phyloP scores from a whole-genome alignment of 2,329 filamentous ascomycete species.

The Moelleriella libera region DNA sequence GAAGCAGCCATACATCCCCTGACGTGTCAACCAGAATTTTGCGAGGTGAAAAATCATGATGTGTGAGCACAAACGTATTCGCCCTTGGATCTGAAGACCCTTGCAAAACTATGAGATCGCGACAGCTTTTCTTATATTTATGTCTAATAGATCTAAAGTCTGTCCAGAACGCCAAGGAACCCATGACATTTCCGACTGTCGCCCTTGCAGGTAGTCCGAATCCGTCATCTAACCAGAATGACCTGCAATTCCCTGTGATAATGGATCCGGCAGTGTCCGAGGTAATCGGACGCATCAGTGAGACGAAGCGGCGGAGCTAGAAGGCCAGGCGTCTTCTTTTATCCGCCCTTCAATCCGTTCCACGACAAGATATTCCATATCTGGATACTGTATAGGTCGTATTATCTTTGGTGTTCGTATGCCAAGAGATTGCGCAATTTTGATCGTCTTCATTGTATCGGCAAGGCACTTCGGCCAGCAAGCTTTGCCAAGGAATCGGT shows the following conservation, averaged over 20 bases:
- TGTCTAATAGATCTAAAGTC: constrained; percentile 1
- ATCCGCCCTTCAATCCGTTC: not conserved
- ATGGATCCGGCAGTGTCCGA: not conserved
- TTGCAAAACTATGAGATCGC: not conserved
- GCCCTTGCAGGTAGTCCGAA: not conserved
- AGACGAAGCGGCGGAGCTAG: not conserved
- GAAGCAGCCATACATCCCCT: not conserved
- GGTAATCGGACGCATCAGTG: not conserved
- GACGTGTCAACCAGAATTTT: not conserved
- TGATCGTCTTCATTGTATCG: not conserved
- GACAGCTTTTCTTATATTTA: not conserved
- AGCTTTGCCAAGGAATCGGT: not conserved
- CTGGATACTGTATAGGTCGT: not conserved
- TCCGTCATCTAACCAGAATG: not conserved
- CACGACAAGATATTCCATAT: not conserved
- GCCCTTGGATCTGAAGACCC: not conserved
- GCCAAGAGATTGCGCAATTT: not conserved
- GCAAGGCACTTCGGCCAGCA: not conserved
- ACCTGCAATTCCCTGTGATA: not conserved
- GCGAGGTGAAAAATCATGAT: constrained; percentile 1
- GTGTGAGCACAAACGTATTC: not conserved
- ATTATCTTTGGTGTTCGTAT: not conserved
- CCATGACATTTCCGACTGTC: not conserved
- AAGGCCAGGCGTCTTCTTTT: constrained; percentile 1
- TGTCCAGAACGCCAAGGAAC: not conserved